Percentiles rank a stretch among this genome's conserved stretches.
Conservation (phyloP, 1,284 basidiomycete species). For the Ganoderma lucidum region DNA sequence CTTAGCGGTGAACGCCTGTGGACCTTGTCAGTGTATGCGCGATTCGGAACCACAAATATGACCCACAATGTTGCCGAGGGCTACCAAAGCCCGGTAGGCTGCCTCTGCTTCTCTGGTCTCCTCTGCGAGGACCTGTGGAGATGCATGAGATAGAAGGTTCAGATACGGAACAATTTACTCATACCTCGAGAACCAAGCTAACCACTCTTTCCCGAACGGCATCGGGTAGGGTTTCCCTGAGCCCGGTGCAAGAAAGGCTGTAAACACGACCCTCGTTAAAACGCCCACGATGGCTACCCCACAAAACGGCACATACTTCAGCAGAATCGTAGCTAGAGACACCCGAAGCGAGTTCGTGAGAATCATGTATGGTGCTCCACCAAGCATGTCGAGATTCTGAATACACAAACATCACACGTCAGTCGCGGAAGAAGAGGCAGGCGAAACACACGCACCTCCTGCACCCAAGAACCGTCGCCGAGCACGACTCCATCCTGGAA, state of each 20-base stretch:
- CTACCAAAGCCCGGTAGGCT: constrained; percentile 86
- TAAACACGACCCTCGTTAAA: constrained; percentile 14
- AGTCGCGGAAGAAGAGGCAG: neutral
- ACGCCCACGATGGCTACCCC: constrained; percentile 1
- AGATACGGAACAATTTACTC: constrained; percentile 18
- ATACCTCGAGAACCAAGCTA: constrained; percentile 57
- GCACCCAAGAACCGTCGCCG: constrained; percentile 57
- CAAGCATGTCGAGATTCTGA: constrained; percentile 65
- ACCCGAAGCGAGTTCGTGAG: constrained; percentile 78
- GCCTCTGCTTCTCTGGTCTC: constrained; percentile 85
- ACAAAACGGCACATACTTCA: constrained; percentile 69
- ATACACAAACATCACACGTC: constrained; percentile 19
- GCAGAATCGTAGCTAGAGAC: constrained; percentile 78
- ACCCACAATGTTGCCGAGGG: constrained; percentile 79
- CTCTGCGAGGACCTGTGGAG: constrained; percentile 61
- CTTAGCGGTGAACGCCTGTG: constrained; percentile 60
- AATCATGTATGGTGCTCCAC: constrained; percentile 56
- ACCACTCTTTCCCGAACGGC: constrained; percentile 48
- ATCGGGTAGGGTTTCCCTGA: constrained; percentile 51
- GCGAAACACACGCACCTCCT: constrained; percentile 50
- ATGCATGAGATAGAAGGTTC: constrained; percentile 18
- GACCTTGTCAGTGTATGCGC: neutral
- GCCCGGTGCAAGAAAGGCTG: constrained; percentile 69
- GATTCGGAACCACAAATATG: neutral
- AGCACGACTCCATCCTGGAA: constrained; percentile 64